Conservation (phyloP, 169 alveolate species). For the Plasmodium falciparum region DNA sequence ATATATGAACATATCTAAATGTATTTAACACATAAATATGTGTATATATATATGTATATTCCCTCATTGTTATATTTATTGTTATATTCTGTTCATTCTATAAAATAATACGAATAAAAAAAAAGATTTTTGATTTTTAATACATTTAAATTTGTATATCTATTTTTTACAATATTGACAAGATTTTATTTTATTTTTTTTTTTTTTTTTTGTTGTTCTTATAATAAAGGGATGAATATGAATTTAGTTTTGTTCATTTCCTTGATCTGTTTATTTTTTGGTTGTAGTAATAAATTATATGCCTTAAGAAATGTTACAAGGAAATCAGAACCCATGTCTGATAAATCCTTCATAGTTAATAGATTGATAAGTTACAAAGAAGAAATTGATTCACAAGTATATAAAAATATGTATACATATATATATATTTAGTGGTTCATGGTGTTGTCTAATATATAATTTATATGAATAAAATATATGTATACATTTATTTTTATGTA, state of each 20-base stretch:
- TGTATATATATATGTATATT: neutral
- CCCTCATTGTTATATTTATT: neutral
- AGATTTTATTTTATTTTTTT: neutral
- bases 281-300: slow-evolving; percentile 1
- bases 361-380: slow-evolving; percentile 29
- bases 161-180: neutral
- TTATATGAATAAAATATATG: neutral
- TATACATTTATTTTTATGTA: neutral
- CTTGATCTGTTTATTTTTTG: slow-evolving; percentile 4
- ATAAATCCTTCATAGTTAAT: slow-evolving; percentile 5
- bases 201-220: neutral
- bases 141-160: neutral
- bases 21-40: no score
- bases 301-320: slow-evolving; percentile 16
- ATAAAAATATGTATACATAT: neutral
- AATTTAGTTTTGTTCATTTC: neutral
- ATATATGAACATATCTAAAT: neutral
- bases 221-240: slow-evolving; percentile 13
- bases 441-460: neutral
- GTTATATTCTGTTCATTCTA: neutral
- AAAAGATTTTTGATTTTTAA: neutral
- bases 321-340: neutral
- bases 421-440: neutral
- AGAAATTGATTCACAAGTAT: slow-evolving; percentile 64
- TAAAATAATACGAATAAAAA: neutral